Conservation (phyloP, 371 early-diverging fungal genomes). For the Parasitella parasitica region DNA sequence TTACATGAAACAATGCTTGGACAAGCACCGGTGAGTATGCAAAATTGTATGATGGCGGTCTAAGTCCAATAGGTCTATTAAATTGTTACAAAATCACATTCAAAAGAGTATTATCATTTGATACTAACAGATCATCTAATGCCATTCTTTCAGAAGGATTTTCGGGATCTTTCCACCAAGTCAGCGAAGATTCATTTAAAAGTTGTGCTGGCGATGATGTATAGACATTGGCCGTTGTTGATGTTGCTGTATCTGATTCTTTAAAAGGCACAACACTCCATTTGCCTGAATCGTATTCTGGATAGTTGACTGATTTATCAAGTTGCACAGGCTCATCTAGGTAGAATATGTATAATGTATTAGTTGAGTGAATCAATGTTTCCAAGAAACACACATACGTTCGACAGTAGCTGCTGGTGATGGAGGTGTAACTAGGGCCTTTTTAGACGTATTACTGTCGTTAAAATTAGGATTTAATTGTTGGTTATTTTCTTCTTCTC, state of each 20-base stretch:
- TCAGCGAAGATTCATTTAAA: slow-evolving; percentile 16
- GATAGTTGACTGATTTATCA: background rate
- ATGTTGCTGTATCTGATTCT: background rate
- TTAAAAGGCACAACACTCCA: slow-evolving; percentile 40
- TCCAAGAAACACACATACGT: background rate
- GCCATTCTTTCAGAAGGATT: slow-evolving; percentile 32
- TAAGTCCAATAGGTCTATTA: slow-evolving; percentile 40
- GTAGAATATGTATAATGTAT: background rate
- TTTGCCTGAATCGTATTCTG: slow-evolving; percentile 13
- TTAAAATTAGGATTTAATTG: background rate
- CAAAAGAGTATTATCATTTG: background rate
- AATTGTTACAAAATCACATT: background rate
- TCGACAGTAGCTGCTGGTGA: background rate
- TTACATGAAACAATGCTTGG: slow-evolving; percentile 42
- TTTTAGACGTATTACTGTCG: background rate
- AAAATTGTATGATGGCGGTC: slow-evolving; percentile 42
- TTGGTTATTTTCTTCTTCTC: slow-evolving; percentile 3
- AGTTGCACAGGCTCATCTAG: background rate
- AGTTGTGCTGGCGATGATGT: background rate
- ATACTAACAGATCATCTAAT: slow-evolving; percentile 24
- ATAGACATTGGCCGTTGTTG: background rate
- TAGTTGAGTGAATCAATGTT: background rate
- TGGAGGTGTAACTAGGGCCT: background rate
- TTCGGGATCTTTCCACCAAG: slow-evolving; percentile 50
- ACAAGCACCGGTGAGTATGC: slow-evolving; percentile 37